Evolutionary conservation across 108 stramenopile species (phyloP).

Genomic region (Pinguiococcus pyrenoidosus): DNA sequence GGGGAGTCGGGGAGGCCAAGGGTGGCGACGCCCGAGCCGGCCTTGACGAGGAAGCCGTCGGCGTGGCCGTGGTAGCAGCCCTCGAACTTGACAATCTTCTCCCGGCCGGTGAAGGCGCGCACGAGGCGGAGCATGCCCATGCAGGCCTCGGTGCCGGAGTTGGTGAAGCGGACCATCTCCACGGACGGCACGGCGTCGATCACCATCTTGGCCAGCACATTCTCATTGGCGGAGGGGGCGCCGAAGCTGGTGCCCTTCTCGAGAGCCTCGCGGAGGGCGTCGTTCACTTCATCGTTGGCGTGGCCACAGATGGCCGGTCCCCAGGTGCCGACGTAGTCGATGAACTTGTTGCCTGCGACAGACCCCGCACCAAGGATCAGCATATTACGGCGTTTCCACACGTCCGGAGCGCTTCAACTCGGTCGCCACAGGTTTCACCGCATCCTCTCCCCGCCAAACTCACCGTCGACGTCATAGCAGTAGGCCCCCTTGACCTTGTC

Average conservation of each 20-base stretch:
- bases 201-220: slow-evolving; percentile 85
- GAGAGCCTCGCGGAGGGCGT: slow-evolving; percentile 73
- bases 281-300: slow-evolving; percentile 87
- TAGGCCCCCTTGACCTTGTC: slow-evolving; percentile 91
- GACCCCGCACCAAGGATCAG: too few relatives aligned
- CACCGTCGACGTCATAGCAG: slow-evolving; percentile 98
- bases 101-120: slow-evolving; percentile 79
- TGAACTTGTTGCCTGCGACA: slow-evolving; percentile 28
- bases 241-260: slow-evolving; percentile 94
- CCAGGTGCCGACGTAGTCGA: slow-evolving; percentile 86
- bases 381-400: too few relatives aligned
- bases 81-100: slow-evolving; percentile 95
- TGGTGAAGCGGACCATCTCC: slow-evolving; percentile 99
- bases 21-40: slow-evolving; percentile 93
- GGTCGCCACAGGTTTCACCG: too few relatives aligned
- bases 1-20: slow-evolving; percentile 91
- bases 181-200: slow-evolving; percentile 92
- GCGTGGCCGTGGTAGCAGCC: slow-evolving; percentile 99
- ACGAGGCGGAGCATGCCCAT: slow-evolving; percentile 98
- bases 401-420: too few relatives aligned
- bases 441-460: slow-evolving; percentile 61
- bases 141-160: slow-evolving; percentile 96
- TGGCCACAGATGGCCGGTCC: slow-evolving; percentile 96
- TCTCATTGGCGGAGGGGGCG: slow-evolving; percentile 85
- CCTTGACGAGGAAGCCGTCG: slow-evolving; percentile 92